phyloP scores from a whole-genome alignment of 2,329 filamentous ascomycete species.

The Diplodia corticola region DNA sequence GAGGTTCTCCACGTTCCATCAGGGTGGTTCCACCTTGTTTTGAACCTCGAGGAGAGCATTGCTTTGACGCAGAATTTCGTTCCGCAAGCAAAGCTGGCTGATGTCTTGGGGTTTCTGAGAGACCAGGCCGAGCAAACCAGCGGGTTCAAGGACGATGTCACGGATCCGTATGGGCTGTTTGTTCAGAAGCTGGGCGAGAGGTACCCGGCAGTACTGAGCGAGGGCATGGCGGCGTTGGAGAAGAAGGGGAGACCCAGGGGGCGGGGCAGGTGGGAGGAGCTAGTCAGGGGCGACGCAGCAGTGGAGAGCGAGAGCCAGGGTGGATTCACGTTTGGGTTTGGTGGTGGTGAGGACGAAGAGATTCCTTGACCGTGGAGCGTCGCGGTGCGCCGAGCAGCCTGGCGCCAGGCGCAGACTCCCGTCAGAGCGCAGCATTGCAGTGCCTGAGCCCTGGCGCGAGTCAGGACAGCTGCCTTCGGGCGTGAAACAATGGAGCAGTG shows the following conservation, averaged over 20 bases:
- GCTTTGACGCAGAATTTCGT: conserved; percentile 97
- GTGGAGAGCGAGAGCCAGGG: conserved; percentile 43
- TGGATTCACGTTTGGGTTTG: conserved; percentile 65
- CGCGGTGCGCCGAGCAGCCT: background rate
- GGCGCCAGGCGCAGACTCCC: background rate
- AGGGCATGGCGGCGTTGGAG: conserved; percentile 65
- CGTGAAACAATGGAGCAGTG: conserved; percentile 16
- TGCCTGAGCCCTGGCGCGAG: conserved; percentile 8
- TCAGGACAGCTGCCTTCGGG: background rate
- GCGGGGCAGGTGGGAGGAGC: conserved; percentile 76
- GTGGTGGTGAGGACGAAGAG: conserved; percentile 52
- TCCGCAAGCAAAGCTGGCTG: conserved; percentile 68
- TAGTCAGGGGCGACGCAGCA: conserved; percentile 60
- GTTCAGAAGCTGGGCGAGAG: conserved; percentile 63
- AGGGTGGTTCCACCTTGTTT: conserved; percentile 95
- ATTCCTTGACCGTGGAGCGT: conserved; percentile 38
- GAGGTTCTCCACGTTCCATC: conserved; percentile 91
- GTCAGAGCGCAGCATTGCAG: conserved; percentile 3
- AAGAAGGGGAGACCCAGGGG: conserved; percentile 59
- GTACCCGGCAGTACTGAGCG: conserved; percentile 65
- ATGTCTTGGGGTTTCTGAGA: conserved; percentile 76
- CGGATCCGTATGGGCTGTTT: conserved; percentile 73
- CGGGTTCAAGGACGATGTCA: conserved; percentile 74
- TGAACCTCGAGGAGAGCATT: conserved; percentile 81
- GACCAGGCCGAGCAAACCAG: conserved; percentile 85